phyloP scores from a whole-genome alignment of 2,329 filamentous ascomycete genomes.

The Fusarium zealandicum region DNA sequence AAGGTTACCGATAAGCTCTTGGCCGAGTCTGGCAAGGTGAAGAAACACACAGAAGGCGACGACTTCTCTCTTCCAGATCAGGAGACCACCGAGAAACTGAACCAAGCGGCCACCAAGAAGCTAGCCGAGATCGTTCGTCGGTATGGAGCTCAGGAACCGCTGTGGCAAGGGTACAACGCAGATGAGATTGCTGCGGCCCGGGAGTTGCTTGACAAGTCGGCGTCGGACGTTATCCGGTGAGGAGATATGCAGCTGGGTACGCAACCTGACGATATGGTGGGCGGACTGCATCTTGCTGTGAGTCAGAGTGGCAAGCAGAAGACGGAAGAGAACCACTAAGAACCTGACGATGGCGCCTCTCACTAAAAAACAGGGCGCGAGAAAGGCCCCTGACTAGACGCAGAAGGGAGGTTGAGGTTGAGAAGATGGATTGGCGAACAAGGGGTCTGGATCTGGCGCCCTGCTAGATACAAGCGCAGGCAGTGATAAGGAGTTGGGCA shows the following conservation, averaged over 20 bases:
- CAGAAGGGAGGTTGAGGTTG: not conserved
- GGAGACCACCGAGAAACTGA: slow-evolving; percentile 70
- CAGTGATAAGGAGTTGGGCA: slow-evolving; percentile 32
- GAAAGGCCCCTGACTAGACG: slow-evolving; percentile 26
- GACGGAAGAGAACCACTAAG: slow-evolving; percentile 15
- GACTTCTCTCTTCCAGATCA: slow-evolving; percentile 62
- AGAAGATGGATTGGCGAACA: not conserved
- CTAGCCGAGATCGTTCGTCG: slow-evolving; percentile 78
- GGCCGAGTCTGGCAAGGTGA: slow-evolving; percentile 50
- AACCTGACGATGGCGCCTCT: slow-evolving; percentile 14
- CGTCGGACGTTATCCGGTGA: slow-evolving; percentile 54
- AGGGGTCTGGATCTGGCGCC: slow-evolving; percentile 7
- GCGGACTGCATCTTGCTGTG: slow-evolving; percentile 20
- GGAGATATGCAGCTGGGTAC: slow-evolving; percentile 13
- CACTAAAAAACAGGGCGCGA: slow-evolving; percentile 11
- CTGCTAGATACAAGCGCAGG: slow-evolving; percentile 19
- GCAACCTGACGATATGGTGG: slow-evolving; percentile 17
- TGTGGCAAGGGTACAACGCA: slow-evolving; percentile 76
- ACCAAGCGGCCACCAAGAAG: slow-evolving; percentile 75
- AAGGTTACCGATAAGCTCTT: slow-evolving; percentile 63
- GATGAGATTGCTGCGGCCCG: slow-evolving; percentile 76
- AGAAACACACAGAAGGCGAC: slow-evolving; percentile 57
- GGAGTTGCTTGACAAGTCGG: slow-evolving; percentile 67
- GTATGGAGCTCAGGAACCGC: slow-evolving; percentile 64
- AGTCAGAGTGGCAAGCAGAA: slow-evolving; percentile 18